These are phyloP conservation scores for Cladochytrium replicatum DNA, from an alignment of 192 early-diverging fungal species.

Conservation along the genomic window DNA sequence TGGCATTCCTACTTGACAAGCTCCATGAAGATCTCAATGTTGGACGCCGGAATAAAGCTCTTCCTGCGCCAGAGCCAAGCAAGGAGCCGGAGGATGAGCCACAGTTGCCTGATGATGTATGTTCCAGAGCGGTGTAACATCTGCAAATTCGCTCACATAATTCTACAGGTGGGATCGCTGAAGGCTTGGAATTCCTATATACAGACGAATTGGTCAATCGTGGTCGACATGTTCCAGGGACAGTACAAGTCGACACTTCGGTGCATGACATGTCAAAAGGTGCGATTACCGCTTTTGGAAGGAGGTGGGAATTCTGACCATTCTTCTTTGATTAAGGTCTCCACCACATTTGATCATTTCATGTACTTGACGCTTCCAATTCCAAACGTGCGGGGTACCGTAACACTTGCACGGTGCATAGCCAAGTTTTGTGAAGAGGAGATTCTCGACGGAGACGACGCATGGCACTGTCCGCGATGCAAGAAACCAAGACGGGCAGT, in stretches of 20 bases:
- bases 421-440: conserved; percentile 62
- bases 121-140: conserved; percentile 54
- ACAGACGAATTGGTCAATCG: conserved; percentile 51
- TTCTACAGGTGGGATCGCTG: conserved; percentile 15
- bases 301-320: conserved; percentile 42
- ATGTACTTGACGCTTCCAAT: conserved; percentile 71
- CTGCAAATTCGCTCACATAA: conserved; percentile 44
- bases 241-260: conserved; percentile 45
- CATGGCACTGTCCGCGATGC: conserved; percentile 69
- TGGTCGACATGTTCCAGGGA: conserved; percentile 73
- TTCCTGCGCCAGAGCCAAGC: conserved; percentile 21
- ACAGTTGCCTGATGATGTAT: conserved; percentile 27
- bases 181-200: conserved; percentile 58
- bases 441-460: conserved; percentile 63
- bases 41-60: conserved; percentile 12
- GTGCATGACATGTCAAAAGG: conserved; percentile 44
- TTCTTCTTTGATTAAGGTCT: conserved; percentile 29
- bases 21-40: conserved; percentile 74
- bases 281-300: conserved; percentile 46
- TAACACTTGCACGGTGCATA: conserved; percentile 59
- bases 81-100: neutral
- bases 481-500: conserved; percentile 46
- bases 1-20: conserved; percentile 68
- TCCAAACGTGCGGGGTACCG: conserved; percentile 28
- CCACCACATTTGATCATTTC: conserved; percentile 65